Base-by-base conservation (phyloP, 805 yeast genomes). In the Ogataea glucozyma region DNA sequence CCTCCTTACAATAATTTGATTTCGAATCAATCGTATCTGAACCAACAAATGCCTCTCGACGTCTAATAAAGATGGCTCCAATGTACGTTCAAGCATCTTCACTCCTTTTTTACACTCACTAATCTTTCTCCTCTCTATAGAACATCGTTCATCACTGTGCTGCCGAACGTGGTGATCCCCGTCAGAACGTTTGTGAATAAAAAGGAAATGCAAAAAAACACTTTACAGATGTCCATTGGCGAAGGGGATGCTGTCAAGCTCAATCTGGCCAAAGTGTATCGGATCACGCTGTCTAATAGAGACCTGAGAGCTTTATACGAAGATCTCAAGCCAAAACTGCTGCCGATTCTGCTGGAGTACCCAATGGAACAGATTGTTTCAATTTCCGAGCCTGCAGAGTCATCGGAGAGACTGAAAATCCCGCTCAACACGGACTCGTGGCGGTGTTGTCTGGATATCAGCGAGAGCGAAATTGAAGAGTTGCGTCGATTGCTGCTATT, bases 151-250 rank as follows among this genome's bases (percentile, higher is more conserved):
- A 40, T 58, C n/a, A 38, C 33, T 13, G 26, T 58, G 9, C 43
- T 50, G 1, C 33, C 44, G 11, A 23, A 36, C 1, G 40, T 40
- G 34, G 56, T 47, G 11, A 19, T 61, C 3, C 55, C 64, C 1
- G 45, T 58, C 4, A 43, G 65, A 14, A 56, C 63, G 1, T 62
- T 60, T 31, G 44, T 61, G 10, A 59, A 61, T 29, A 34, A 53
- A 12, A 48, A 43, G 16, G 58, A 59, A 32, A 43, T 60, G 3
- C 46, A 54, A 33, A 52, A 52, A 26, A 51, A 50, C 36, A 47
- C 47, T 20, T 30, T 31, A 18, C 54, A 52, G 37, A 43, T 51
- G 12, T 33, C 49, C 9, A 22, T 49, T 3, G 20, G 16, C 14
- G 17, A 16, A 6, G 29, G 26, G 17, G 24, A 26, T 27, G 47